phyloP scores from a whole-genome alignment of 306 rosid genomes.

The Albizia julibrissin region DNA sequence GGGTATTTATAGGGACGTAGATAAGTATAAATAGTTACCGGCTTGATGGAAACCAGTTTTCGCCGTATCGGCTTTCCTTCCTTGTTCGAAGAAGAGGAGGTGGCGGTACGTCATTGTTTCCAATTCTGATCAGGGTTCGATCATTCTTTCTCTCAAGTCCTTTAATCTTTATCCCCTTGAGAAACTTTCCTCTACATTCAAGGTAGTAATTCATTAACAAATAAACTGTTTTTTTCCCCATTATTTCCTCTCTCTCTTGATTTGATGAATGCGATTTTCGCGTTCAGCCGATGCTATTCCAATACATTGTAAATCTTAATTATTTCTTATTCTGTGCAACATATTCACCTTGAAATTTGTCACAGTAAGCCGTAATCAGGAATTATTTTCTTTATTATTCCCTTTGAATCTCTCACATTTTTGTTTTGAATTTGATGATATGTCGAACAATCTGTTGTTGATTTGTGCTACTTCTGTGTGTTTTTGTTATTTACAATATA shows the following conservation, averaged over 20 bases:
- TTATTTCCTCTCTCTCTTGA: neutral
- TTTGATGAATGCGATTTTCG: neutral
- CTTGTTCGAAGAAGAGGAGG: conserved; percentile 5
- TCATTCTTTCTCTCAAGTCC: conserved; percentile 27
- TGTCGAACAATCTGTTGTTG: neutral
- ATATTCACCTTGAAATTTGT: conserved; percentile 15
- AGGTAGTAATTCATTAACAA: neutral
- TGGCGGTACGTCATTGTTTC: conserved; percentile 23
- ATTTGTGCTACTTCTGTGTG: neutral
- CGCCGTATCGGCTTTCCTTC: conserved; percentile 12
- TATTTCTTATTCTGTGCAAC: neutral
- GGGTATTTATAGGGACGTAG: conserved; percentile 6
- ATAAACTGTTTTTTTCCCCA: neutral
- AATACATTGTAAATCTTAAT: neutral
- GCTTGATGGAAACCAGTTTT: neutral
- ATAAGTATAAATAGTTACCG: conserved; percentile 23
- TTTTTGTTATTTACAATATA: neutral
- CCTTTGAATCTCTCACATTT: neutral
- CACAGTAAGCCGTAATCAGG: neutral
- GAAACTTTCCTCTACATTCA: conserved; percentile 24
- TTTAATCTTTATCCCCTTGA: conserved; percentile 32
- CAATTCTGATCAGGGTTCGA: conserved; percentile 12
- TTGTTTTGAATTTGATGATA: neutral
- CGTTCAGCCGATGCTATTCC: neutral
- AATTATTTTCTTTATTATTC: neutral